A percentile compares a stretch with the other conserved stretches of the same genome.
Conservation (phyloP, 163 green algal genomes). For the Scenedesmus sp. region DNA sequence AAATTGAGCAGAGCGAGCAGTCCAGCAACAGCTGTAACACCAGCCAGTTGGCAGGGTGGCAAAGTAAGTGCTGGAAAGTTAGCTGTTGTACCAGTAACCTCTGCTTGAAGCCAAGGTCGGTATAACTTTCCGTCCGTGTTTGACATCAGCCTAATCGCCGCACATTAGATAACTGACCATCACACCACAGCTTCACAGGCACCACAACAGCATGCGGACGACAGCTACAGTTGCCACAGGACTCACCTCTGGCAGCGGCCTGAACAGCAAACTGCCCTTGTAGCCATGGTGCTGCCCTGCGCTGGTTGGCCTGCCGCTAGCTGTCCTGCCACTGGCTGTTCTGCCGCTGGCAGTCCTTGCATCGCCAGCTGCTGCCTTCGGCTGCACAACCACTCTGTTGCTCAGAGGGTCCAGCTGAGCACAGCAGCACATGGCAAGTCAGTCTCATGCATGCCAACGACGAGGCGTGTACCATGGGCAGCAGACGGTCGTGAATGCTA, state of each 20-base stretch:
- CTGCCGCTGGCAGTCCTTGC: conserved; percentile 15
- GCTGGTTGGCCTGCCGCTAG: conserved; percentile 42
- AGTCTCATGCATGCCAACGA: background rate
- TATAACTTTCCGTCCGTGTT: too few species aligned
- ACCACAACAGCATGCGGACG: too few species aligned
- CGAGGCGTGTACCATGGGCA: background rate
- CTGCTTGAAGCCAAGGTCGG: too few species aligned
- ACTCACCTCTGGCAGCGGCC: conserved; percentile 32
- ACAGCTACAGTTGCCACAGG: background rate
- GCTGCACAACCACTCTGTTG: conserved; percentile 18
- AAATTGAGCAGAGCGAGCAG: background rate
- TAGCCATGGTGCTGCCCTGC: conserved; percentile 51
- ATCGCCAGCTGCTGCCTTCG: conserved; percentile 1
- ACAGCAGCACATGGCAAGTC: background rate
- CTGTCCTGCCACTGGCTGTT: conserved; percentile 28
- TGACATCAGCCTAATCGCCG: too few species aligned
- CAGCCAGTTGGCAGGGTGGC: too few species aligned
- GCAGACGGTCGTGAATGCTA: background rate
- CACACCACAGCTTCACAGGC: too few species aligned
- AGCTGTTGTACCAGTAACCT: too few species aligned
- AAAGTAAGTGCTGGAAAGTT: too few species aligned
- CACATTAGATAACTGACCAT: too few species aligned
- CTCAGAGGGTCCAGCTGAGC: background rate
- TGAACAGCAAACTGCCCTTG: conserved; percentile 52
- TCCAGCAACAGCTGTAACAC: background rate